These are phyloP conservation scores for Lactifluus piperatus DNA, from an alignment of 768 basidiomycete genomes.

Conservation along the genomic window DNA sequence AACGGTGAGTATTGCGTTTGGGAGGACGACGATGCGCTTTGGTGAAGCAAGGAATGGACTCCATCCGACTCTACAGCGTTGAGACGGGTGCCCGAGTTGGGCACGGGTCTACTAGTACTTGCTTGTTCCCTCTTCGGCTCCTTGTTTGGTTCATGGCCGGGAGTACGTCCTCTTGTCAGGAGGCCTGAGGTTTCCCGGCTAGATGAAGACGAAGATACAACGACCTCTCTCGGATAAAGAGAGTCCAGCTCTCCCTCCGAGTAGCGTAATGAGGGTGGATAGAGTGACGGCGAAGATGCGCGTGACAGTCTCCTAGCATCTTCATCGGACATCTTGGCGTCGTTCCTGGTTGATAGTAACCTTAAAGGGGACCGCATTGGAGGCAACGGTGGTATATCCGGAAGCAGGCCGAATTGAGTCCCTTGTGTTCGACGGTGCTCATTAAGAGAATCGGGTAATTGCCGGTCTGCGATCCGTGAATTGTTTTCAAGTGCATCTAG, in stretches of 20 bases:
- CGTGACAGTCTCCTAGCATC: neutral
- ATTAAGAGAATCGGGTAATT: constrained; percentile 19
- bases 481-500: neutral
- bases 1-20: neutral
- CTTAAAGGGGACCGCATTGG: constrained; percentile 10
- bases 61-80: neutral
- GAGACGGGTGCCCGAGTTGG: neutral
- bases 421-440: constrained; percentile 10
- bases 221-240: constrained; percentile 2
- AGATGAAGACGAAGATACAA: neutral
- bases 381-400: constrained; percentile 24
- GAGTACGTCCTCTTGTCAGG: neutral
- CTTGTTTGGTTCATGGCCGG: neutral
- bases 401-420: constrained; percentile 16
- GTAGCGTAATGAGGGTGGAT: constrained; percentile 19
- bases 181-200: neutral
- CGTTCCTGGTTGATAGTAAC: neutral
- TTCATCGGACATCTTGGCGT: neutral
- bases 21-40: neutral
- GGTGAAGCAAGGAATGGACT: neutral
- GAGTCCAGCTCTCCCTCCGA: constrained; percentile 14
- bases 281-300: constrained; percentile 22
- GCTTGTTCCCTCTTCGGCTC: neutral
- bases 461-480: neutral
- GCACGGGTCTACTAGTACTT: neutral